These are phyloP conservation scores for Ascoidea rubescens DNA, from an alignment of 805 yeast genomes.

Conservation along the genomic window DNA sequence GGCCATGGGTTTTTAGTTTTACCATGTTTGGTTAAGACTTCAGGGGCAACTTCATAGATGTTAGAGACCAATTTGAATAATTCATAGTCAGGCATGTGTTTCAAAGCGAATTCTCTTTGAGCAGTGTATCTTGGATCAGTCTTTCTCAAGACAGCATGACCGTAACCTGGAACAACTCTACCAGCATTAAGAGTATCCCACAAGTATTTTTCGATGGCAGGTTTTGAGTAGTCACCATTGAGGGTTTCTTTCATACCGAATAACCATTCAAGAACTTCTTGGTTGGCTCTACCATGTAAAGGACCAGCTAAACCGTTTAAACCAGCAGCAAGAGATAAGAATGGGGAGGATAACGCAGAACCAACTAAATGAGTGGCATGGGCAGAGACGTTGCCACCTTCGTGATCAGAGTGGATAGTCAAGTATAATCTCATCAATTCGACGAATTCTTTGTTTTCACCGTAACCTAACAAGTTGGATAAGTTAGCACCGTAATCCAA, in stretches of 20 bases:
- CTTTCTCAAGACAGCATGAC: slow-evolving; percentile 80
- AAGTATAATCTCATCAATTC: slow-evolving; percentile 73
- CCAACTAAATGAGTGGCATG: slow-evolving; percentile 82
- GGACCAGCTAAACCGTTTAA: slow-evolving; percentile 81
- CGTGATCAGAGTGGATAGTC: slow-evolving; percentile 79
- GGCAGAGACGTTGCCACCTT: slow-evolving; percentile 83
- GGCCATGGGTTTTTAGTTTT: slow-evolving; percentile 93
- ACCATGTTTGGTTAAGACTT: slow-evolving; percentile 68
- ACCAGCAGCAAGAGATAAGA: slow-evolving; percentile 69
- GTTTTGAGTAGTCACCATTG: slow-evolving; percentile 53
- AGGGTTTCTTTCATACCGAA: slow-evolving; percentile 45
- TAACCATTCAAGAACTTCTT: slow-evolving; percentile 76
- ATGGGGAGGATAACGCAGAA: slow-evolving; percentile 70
- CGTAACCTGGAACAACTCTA: slow-evolving; percentile 82
- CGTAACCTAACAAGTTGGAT: slow-evolving; percentile 44
- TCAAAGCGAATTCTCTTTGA: slow-evolving; percentile 68
- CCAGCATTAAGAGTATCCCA: slow-evolving; percentile 73
- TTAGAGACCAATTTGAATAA: slow-evolving; percentile 66
- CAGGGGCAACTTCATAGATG: slow-evolving; percentile 75
- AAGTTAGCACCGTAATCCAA: slow-evolving; percentile 57
- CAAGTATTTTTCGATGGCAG: slow-evolving; percentile 58
- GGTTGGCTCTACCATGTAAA: slow-evolving; percentile 78
- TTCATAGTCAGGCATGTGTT: slow-evolving; percentile 67
- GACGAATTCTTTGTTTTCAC: slow-evolving; percentile 51
- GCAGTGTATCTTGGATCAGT: slow-evolving; percentile 83